Base-by-base conservation (phyloP, 805 yeast species). In the Hanseniaspora vineae region DNA sequence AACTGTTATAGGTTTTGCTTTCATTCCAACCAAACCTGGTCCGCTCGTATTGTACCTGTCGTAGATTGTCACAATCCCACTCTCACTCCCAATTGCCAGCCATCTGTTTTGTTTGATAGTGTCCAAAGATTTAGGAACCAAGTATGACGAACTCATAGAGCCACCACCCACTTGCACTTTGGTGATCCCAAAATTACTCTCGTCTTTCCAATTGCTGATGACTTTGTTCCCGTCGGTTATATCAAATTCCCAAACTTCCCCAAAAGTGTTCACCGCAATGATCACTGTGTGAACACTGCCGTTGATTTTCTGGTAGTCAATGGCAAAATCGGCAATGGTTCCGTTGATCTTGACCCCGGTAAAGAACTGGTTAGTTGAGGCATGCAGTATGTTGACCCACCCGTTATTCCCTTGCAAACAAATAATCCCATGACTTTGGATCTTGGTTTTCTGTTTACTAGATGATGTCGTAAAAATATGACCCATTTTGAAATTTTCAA, bases 291-390 rank as follows among this genome's bases (percentile, higher is more conserved):
- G 58, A 42, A 63, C 61, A 39, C 50, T 56, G 40, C 49, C 49
- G 12, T 52, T 53, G 11, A 60, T 12, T 43, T 18, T 55, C 31
- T 56, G 60, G 50, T 64, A 64, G 47, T 64, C 68, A 37, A 64
- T 51, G 47, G 66, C 62, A 57, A 89, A 78, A 64, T 92, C 98
- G 6, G 83, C 78, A 42, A 89, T 68, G 1, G 77, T 76, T 5
- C 97, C 97, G 60, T 92, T 96, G 31, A 88, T 75, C 62, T 90
- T 90, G 59, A 87, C 87, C 2, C 90, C 95, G 43, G 78, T 75
- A 18, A 86, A 61, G 84, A 92, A 89, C 56, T 84, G 88, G n/a
- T 95, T 94, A 0, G 86, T 81, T 6, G 68, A 56, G 1, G 92
- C 82, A 44, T 81, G 79, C 31, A 92, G 59, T 5, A 94, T 60